Evolutionary conservation across 108 stramenopile genomes (phyloP).

Genomic region (Skeletonema menzelii): DNA sequence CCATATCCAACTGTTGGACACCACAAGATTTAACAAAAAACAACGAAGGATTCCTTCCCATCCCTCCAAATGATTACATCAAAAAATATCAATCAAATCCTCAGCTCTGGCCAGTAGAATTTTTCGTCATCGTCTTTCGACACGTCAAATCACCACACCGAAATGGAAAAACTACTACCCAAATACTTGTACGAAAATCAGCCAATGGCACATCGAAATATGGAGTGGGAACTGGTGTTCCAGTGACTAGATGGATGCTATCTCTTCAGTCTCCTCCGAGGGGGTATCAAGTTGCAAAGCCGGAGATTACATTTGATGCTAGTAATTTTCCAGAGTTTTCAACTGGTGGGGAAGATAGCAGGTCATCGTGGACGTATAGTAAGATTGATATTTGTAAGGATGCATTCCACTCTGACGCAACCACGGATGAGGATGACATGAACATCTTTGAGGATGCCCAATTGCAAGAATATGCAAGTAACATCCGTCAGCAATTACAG

Average conservation of each 20-base stretch:
- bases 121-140: constrained; percentile 39
- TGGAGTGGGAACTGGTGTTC: constrained; percentile 44
- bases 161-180: background rate
- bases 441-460: background rate
- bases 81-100: constrained; percentile 38
- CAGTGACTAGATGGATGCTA: constrained; percentile 36
- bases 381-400: constrained; percentile 25
- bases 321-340: constrained; percentile 40
- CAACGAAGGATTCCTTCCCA: constrained; percentile 20
- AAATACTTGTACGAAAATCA: constrained; percentile 36
- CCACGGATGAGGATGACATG: background rate
- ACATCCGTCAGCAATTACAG: constrained; percentile 1
- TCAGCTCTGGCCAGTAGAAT: constrained; percentile 46
- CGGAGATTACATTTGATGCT: constrained; percentile 20
- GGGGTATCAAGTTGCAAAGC: constrained; percentile 22
- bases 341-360: background rate
- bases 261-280: constrained; percentile 9
- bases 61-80: constrained; percentile 39
- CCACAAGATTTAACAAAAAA: constrained; percentile 35
- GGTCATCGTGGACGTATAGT: constrained; percentile 21
- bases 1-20: background rate
- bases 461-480: background rate
- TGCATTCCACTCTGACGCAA: constrained; percentile 4
- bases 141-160: background rate
- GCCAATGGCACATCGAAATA: constrained; percentile 45